phyloP scores from a whole-genome alignment of 805 yeast genomes.

The Starmerella vitae region DNA sequence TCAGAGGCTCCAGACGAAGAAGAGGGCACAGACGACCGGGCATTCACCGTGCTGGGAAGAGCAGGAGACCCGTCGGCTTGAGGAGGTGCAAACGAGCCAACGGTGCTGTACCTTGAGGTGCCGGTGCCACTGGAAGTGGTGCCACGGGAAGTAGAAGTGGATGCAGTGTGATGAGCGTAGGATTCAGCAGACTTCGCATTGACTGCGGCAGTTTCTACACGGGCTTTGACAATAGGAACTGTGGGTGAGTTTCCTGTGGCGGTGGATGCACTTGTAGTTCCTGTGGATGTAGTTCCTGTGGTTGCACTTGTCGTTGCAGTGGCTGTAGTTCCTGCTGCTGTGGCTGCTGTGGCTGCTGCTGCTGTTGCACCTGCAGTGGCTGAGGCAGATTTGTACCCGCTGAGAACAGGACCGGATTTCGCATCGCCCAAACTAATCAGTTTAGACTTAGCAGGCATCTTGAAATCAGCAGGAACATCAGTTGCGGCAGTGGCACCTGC shows the following conservation, averaged over 20 bases:
- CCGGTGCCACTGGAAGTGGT: not conserved
- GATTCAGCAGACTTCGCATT: constrained; percentile 7
- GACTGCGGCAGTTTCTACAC: constrained; percentile 2
- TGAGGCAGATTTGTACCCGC: constrained; percentile 9
- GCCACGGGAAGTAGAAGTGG: not conserved
- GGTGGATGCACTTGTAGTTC: constrained; percentile 8
- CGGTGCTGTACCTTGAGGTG: not conserved
- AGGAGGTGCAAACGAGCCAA: not conserved
- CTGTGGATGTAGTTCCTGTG: constrained; percentile 5
- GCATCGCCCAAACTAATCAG: constrained; percentile 16
- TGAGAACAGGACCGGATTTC: constrained; percentile 11
- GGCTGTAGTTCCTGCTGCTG: constrained; percentile 7
- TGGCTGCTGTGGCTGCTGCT: constrained; percentile 7
- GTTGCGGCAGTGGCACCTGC: constrained; percentile 35
- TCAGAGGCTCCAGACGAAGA: not conserved
- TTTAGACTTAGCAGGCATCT: constrained; percentile 41
- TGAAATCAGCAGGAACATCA: constrained; percentile 54
- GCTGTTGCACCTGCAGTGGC: constrained; percentile 1
- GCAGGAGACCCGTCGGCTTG: constrained; percentile 1
- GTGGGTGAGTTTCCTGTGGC: constrained; percentile 1
- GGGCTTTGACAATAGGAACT: constrained; percentile 1
- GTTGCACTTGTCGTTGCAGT: constrained; percentile 1
- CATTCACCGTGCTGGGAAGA: not conserved
- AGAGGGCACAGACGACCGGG: not conserved
- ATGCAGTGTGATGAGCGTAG: constrained; percentile 1